These are phyloP conservation scores for Suillus sp. DNA, from an alignment of 768 basidiomycete species.

Conservation along the genomic window DNA sequence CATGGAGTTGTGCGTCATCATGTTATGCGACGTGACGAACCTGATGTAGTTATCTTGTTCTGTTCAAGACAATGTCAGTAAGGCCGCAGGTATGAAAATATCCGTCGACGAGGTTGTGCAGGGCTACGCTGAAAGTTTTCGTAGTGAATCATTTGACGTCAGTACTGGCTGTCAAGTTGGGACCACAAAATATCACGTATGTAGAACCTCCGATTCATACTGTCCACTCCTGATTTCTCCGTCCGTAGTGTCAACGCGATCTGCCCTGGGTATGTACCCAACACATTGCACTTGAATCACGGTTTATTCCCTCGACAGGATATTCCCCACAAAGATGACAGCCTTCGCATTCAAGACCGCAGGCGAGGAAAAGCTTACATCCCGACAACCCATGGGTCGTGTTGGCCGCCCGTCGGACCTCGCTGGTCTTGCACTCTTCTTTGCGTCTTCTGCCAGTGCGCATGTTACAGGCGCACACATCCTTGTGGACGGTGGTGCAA, in stretches of 20 bases:
- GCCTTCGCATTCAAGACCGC: slow-evolving; percentile 61
- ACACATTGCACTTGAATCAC: not conserved
- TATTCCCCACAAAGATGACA: slow-evolving; percentile 88
- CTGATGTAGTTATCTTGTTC: slow-evolving; percentile 9
- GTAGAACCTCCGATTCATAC: slow-evolving; percentile 27
- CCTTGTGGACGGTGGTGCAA: slow-evolving; percentile 67
- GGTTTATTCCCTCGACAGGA: slow-evolving; percentile 33
- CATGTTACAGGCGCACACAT: slow-evolving; percentile 78
- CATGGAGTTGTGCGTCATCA: slow-evolving; percentile 74
- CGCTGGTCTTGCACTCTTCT: slow-evolving; percentile 70
- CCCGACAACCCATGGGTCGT: slow-evolving; percentile 69
- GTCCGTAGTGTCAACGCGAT: slow-evolving; percentile 77
- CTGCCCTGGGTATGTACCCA: slow-evolving; percentile 63
- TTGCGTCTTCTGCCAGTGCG: slow-evolving; percentile 69
- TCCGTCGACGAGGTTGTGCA: not conserved
- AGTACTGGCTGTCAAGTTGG: slow-evolving; percentile 67
- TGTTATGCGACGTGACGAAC: not conserved
- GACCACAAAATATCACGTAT: slow-evolving; percentile 62
- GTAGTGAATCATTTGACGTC: slow-evolving; percentile 79
- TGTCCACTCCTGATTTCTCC: slow-evolving; percentile 8
- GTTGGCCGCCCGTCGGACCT: slow-evolving; percentile 66
- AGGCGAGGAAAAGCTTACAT: slow-evolving; percentile 54
- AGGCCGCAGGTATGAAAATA: slow-evolving; percentile 62
- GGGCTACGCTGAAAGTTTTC: not conserved
- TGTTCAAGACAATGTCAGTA: slow-evolving; percentile 70